Evolutionary conservation across 441 rosid genomes (phyloP).

Genomic region (Brassica hybrid): DNA sequence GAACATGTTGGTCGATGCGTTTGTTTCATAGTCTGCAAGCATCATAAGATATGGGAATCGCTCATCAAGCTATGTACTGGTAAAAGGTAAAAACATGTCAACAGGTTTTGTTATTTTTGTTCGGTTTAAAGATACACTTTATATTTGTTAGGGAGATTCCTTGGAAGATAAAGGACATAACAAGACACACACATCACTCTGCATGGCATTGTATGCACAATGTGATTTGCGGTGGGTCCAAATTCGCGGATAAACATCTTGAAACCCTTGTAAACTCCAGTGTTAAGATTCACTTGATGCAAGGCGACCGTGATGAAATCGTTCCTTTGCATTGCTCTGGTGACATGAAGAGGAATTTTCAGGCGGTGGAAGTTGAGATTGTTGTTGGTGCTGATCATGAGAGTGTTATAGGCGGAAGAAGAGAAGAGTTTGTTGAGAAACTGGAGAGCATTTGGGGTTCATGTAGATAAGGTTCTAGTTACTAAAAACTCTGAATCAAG

Average conservation of each 20-base stretch:
- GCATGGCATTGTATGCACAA: constrained; percentile 95
- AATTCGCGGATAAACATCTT: constrained; percentile 56
- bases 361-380: constrained; percentile 50
- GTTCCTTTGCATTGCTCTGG: constrained; percentile 61
- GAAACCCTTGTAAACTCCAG: constrained; percentile 40
- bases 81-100: constrained; percentile 51
- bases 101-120: background rate
- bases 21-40: constrained; percentile 69
- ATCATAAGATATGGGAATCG: constrained; percentile 76
- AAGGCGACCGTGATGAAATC: constrained; percentile 59
- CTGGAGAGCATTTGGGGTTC: constrained; percentile 35
- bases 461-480: constrained; percentile 12
- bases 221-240: constrained; percentile 75
- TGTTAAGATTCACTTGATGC: constrained; percentile 54
- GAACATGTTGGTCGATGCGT: constrained; percentile 83
- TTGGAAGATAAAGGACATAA: constrained; percentile 57
- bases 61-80: constrained; percentile 56
- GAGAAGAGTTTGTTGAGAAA: constrained; percentile 35
- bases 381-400: constrained; percentile 57
- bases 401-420: constrained; percentile 28
- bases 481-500: background rate
- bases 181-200: constrained; percentile 86
- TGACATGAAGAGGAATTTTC: constrained; percentile 54
- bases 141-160: constrained; percentile 40
- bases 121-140: background rate